Conservation (phyloP, 371 early-diverging fungal genomes). For the Circinella minor region DNA sequence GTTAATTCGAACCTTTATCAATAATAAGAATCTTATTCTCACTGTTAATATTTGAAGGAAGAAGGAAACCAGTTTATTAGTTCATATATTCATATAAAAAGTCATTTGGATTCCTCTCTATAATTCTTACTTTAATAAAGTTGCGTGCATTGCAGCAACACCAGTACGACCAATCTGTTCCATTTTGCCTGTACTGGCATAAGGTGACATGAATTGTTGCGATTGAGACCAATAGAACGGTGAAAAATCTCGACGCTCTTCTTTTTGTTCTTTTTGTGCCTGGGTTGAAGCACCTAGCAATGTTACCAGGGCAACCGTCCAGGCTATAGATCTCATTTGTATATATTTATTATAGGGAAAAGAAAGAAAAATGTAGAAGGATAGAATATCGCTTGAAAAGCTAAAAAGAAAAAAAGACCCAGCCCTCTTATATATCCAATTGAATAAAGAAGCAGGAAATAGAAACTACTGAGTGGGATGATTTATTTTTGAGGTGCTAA, state of each 20-base stretch:
- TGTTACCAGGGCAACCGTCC: slow-evolving; percentile 12
- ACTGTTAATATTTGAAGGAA: slow-evolving; percentile 18
- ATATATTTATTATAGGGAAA: no score
- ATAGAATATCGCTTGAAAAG: neutral
- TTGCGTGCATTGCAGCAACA: slow-evolving; percentile 53
- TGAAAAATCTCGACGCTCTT: slow-evolving; percentile 6
- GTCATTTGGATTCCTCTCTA: neutral
- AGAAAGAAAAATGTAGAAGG: neutral
- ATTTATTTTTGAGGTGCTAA: slow-evolving; percentile 2
- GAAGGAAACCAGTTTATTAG: neutral
- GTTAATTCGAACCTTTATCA: slow-evolving; percentile 44
- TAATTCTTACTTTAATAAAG: slow-evolving; percentile 40
- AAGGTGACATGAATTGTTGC: slow-evolving; percentile 42
- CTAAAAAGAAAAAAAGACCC: neutral
- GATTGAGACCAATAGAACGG: slow-evolving; percentile 47
- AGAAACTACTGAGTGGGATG: slow-evolving; percentile 4
- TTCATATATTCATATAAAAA: neutral
- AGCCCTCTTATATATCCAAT: neutral
- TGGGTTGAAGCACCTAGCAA: slow-evolving; percentile 11
- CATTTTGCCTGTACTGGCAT: slow-evolving; percentile 45
- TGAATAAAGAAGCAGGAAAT: neutral
- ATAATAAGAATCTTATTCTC: slow-evolving; percentile 49
- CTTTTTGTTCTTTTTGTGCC: slow-evolving; percentile 17
- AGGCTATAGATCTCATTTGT: slow-evolving; percentile 11
- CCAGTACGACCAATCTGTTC: slow-evolving; percentile 48